phyloP scores from a whole-genome alignment of 2,329 filamentous ascomycete species.

The Didymella exigua region DNA sequence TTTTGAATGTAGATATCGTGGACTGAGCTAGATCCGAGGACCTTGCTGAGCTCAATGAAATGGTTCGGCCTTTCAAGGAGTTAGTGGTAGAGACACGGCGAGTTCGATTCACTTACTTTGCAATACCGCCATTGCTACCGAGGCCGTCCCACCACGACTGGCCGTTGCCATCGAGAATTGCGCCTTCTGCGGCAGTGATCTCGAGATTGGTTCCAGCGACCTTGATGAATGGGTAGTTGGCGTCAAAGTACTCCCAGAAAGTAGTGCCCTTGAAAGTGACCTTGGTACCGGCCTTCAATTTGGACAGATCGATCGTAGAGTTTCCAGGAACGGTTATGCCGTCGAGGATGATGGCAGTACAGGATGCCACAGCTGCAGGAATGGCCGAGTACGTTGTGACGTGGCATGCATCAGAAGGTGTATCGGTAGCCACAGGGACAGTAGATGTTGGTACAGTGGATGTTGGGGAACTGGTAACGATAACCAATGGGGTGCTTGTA shows the following conservation, averaged over 20 bases:
- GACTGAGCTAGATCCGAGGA: conserved; percentile 64
- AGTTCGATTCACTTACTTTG: conserved; percentile 33
- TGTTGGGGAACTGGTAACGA: not conserved
- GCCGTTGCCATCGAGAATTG: conserved; percentile 56
- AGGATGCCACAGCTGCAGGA: conserved; percentile 43
- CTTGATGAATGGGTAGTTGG: conserved; percentile 62
- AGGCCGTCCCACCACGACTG: conserved; percentile 57
- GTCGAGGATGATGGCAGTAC: conserved; percentile 60
- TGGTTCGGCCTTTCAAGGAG: conserved; percentile 1
- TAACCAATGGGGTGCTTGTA: not conserved
- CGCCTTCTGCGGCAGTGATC: conserved; percentile 63
- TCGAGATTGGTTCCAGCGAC: conserved; percentile 64
- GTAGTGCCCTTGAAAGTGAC: conserved; percentile 69
- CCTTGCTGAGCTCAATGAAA: conserved; percentile 45
- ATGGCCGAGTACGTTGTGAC: conserved; percentile 28
- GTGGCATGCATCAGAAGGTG: conserved; percentile 20
- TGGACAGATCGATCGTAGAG: conserved; percentile 63
- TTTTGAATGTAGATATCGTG: conserved; percentile 59
- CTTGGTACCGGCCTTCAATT: conserved; percentile 58
- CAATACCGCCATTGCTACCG: conserved; percentile 53
- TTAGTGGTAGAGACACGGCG: conserved; percentile 13
- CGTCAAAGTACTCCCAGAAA: conserved; percentile 32
- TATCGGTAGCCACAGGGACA: not conserved
- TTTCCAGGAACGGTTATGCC: conserved; percentile 63
- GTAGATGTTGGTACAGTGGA: not conserved